Base-by-base conservation (phyloP, 495 filamentous ascomycete species). In the Hypoxylon fuscum region DNA sequence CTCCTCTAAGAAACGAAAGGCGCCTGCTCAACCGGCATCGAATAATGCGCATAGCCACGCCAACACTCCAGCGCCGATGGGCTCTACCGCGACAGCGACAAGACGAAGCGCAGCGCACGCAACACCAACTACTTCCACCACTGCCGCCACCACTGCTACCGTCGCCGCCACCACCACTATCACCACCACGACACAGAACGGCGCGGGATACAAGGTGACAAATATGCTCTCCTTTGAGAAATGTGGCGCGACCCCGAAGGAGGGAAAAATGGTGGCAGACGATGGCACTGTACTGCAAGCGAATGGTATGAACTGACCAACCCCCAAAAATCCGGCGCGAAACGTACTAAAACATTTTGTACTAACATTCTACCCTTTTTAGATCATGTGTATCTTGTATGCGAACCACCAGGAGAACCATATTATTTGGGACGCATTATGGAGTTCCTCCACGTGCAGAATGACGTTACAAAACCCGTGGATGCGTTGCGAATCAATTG, bases 381-480 rank as follows among this genome's bases (percentile, higher is more conserved):
- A 99, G 95, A 99, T 79, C 92, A 97, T 70, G 88, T 96, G 42
- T 99, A 98, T 79, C 85, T 98, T 62, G 88, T 99, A 54, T 99
- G 93, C 77, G 95, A 99, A 75, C 95, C 95, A 12, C 95, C 95
- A 2, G 95, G 95, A 32, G 95, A 99, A 73, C 96, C 95, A 20
- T 99, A 99, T 76, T 99, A 99, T 73, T 78, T 99, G 56, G 93
- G 90, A 42, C 90, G 95, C 54, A 93, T 99, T 71, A 98, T 99
- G 93, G 96, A 98, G 74, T 97, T 97, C 69, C 78, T 96, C 50
- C 91, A 96, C 57, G 81, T 83, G 56, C 87, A 90, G 57, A 91
- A 93, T 55, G 83, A 93, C 72, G 75, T 79, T 20, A 78, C 79
- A 20, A 83, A 87, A 48, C 86, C 91, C 12, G 87, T 99, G 54